A percentile compares a stretch with the other conserved stretches of the same genome.
These are phyloP conservation scores for Saturnispora kantuleensis DNA, from an alignment of 805 yeast species.

Conservation along the genomic window DNA sequence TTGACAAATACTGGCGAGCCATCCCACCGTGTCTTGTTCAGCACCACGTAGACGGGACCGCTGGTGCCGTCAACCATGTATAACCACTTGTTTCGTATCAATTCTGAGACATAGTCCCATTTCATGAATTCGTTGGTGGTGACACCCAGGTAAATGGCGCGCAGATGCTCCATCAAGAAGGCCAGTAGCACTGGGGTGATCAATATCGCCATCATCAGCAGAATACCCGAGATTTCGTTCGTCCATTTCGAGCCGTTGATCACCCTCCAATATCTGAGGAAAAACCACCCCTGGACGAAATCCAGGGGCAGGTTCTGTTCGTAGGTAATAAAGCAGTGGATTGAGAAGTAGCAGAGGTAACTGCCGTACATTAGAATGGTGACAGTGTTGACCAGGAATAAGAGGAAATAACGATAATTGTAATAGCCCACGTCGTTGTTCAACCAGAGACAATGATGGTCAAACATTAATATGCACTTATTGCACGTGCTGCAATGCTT, in stretches of 20 bases:
- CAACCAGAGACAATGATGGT: conserved; percentile 50
- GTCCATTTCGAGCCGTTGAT: conserved; percentile 24
- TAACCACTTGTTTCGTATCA: conserved; percentile 24
- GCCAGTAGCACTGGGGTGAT: conserved; percentile 29
- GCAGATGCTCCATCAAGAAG: conserved; percentile 34
- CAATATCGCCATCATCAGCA: conserved; percentile 31
- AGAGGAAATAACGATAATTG: conserved; percentile 40
- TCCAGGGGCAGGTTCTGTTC: neutral
- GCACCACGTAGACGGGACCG: conserved; percentile 1
- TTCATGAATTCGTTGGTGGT: conserved; percentile 47
- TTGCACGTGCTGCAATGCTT: conserved; percentile 69
- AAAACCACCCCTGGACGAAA: conserved; percentile 10
- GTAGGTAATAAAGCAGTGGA: conserved; percentile 11
- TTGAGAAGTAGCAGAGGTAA: conserved; percentile 24
- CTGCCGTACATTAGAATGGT: conserved; percentile 35
- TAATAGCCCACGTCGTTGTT: conserved; percentile 47
- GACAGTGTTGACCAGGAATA: conserved; percentile 28
- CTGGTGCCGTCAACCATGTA: conserved; percentile 16
- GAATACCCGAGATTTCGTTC: conserved; percentile 33
- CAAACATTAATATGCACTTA: conserved; percentile 53
- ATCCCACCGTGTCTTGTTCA: conserved; percentile 4
- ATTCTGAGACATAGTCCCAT: conserved; percentile 41
- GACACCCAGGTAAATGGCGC: conserved; percentile 43
- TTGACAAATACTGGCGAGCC: conserved; percentile 8
- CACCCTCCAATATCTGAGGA: conserved; percentile 16